Evolutionary conservation across 1,284 basidiomycete genomes (phyloP), one percentile per base, ranked within the genome.

Genomic region (Moesziomyces antarcticus): DNA sequence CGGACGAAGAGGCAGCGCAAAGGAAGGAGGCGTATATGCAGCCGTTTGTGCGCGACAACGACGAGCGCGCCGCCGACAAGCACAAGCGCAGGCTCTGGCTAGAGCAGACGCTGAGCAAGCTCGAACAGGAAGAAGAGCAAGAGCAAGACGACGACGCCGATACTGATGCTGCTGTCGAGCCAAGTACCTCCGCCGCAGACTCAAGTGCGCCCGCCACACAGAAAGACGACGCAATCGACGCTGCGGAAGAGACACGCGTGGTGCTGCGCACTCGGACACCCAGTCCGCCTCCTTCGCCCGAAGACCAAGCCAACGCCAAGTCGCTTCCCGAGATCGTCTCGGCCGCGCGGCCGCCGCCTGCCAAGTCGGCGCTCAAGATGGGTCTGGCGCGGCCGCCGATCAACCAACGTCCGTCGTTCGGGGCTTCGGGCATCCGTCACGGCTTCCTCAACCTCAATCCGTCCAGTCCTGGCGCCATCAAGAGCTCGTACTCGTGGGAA

Each of bases 371-470:
- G 22, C 63, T 76, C 3, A 76, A 76, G 37, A 20, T 53, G 14
- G 50, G 25, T 24, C 53, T 57, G 5, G 55, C 50, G 16, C 56
- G 60, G 14, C 71, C 70, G 8, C 41, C 47, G 18, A 48, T 73
- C n/a, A 37, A 30, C 8, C 61, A 65, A 22, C 62, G 72, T 9
- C 72, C 73, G 0, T 68, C 69, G 10, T 73, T 73, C 35, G 68
- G 65, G 8, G 56, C 73, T 1, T 33, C 65, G 4, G 73, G 73
- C n/a, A 65, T 75, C 37, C 63, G 70, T 22, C 69, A 65, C n/a
- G 75, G 75, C 22, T 78, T 76, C 51, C 57, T 76, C 53, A 73
- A 75, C 25, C 67, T 77, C 40, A 78, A 77, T 25, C 76, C 69
- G 14, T 66, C 64, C 42, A 78, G 74, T 44, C 76, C 75, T 2